Conservation (phyloP, 805 yeast genomes). For the Blastobotrys chiropterorum region DNA sequence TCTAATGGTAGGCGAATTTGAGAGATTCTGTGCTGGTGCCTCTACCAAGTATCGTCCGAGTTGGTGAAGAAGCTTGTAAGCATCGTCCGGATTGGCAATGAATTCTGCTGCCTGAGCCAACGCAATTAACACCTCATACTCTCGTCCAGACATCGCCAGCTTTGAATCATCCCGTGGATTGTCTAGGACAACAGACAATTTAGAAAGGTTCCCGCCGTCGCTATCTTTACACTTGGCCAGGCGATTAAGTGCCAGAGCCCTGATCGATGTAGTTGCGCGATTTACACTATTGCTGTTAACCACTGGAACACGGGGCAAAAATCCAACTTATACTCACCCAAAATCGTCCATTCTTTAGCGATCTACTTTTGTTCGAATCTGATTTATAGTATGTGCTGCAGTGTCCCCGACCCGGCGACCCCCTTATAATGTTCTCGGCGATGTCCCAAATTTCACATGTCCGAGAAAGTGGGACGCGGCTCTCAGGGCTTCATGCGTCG, state of each 20-base stretch:
- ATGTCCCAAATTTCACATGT: not conserved
- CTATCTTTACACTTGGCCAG: slow-evolving; percentile 24
- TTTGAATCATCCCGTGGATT: slow-evolving; percentile 17
- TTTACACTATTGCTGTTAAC: slow-evolving; percentile 27
- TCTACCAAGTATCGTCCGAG: slow-evolving; percentile 43
- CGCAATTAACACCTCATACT: slow-evolving; percentile 51
- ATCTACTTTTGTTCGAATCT: not conserved
- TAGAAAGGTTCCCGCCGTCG: slow-evolving; percentile 21
- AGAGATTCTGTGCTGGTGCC: slow-evolving; percentile 39
- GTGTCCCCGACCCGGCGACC: not conserved
- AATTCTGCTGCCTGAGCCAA: slow-evolving; percentile 42
- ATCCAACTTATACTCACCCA: slow-evolving; percentile 14
- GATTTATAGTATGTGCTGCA: not conserved
- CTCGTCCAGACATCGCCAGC: slow-evolving; percentile 26
- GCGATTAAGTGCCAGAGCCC: slow-evolving; percentile 35
- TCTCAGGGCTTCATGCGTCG: too few species aligned
- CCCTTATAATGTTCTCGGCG: not conserved
- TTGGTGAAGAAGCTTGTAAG: slow-evolving; percentile 38
- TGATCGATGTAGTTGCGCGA: slow-evolving; percentile 28
- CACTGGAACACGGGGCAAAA: not conserved
- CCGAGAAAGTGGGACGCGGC: not conserved
- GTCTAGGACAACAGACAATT: slow-evolving; percentile 7
- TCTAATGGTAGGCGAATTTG: slow-evolving; percentile 21
- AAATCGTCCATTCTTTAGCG: slow-evolving; percentile 15
- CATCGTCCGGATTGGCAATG: slow-evolving; percentile 36